phyloP scores from a whole-genome alignment of 805 yeast species.

The Torulaspora gathmanii region DNA sequence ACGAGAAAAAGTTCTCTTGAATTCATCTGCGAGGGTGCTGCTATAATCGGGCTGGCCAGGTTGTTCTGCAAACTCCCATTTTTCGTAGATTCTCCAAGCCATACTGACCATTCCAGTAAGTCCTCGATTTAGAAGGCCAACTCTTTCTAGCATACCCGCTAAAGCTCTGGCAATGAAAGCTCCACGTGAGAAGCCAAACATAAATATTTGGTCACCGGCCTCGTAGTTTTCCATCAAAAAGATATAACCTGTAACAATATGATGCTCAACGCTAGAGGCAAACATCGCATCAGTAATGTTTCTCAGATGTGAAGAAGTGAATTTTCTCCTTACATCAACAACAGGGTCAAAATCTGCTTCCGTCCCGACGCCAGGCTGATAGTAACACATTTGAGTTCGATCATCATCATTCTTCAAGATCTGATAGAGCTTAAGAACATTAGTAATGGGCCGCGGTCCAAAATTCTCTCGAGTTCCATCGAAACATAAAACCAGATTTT shows the following conservation, averaged over 20 bases:
- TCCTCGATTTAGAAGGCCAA: slow-evolving; percentile 56
- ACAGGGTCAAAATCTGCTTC: slow-evolving; percentile 41
- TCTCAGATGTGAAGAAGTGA: slow-evolving; percentile 17
- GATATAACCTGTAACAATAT: slow-evolving; percentile 53
- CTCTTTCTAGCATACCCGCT: slow-evolving; percentile 59
- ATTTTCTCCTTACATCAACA: slow-evolving; percentile 16
- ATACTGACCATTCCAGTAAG: slow-evolving; percentile 51
- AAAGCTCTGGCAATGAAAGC: slow-evolving; percentile 61
- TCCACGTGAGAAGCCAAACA: slow-evolving; percentile 63
- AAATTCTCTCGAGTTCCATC: slow-evolving; percentile 62
- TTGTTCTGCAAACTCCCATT: slow-evolving; percentile 58
- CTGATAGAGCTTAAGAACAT: slow-evolving; percentile 49
- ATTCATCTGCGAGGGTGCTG: slow-evolving; percentile 47
- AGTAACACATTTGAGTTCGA: slow-evolving; percentile 49
- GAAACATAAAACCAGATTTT: slow-evolving; percentile 52
- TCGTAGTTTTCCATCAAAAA: slow-evolving; percentile 48
- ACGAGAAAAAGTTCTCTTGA: slow-evolving; percentile 50
- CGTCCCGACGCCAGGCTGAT: slow-evolving; percentile 66
- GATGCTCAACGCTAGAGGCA: slow-evolving; percentile 52
- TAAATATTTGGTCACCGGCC: slow-evolving; percentile 47
- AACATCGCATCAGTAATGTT: slow-evolving; percentile 42
- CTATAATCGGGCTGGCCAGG: slow-evolving; percentile 44
- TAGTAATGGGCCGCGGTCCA: slow-evolving; percentile 52
- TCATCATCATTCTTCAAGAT: slow-evolving; percentile 45
- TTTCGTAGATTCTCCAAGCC: slow-evolving; percentile 60